These are phyloP conservation scores for Eucalyptus curtisii DNA, from an alignment of 345 rosid species.

Conservation along the genomic window DNA sequence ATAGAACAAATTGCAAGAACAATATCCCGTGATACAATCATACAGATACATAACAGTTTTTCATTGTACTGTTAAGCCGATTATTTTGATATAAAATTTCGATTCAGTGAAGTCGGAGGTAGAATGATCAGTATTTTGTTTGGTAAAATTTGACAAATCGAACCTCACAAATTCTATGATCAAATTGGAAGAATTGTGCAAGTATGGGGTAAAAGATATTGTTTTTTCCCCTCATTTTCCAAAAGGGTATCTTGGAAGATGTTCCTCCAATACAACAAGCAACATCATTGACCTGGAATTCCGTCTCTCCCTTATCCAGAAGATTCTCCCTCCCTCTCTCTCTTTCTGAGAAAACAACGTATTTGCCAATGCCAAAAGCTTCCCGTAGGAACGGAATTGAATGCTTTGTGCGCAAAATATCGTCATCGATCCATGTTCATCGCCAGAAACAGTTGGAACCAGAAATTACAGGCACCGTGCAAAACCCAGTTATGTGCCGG, in stretches of 20 bases:
- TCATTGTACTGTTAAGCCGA: not conserved
- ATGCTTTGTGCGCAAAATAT: not conserved
- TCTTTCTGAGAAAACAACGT: not conserved
- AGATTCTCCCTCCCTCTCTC: not conserved
- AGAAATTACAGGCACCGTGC: not conserved
- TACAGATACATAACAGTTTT: not conserved
- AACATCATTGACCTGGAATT: not conserved
- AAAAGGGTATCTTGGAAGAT: not conserved
- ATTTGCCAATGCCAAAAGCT: not conserved
- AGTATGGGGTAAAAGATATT: no score
- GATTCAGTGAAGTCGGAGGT: fast-evolving
- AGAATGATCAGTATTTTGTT: fast-evolving
- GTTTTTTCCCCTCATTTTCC: not conserved
- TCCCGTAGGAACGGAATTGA: not conserved
- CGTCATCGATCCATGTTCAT: not conserved
- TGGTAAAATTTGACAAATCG: fast-evolving
- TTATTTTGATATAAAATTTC: fast-evolving
- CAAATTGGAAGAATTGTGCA: no score
- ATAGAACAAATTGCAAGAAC: not conserved
- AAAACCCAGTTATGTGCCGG: not conserved
- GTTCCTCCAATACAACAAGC: not conserved
- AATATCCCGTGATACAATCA: not conserved
- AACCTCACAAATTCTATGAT: not conserved
- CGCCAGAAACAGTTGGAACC: not conserved
- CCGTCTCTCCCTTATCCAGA: not conserved